Evolutionary conservation across 1,139 yeast genomes (phyloP), one percentile per base, ranked within the genome.

Genomic region (Kazachstania sp.): DNA sequence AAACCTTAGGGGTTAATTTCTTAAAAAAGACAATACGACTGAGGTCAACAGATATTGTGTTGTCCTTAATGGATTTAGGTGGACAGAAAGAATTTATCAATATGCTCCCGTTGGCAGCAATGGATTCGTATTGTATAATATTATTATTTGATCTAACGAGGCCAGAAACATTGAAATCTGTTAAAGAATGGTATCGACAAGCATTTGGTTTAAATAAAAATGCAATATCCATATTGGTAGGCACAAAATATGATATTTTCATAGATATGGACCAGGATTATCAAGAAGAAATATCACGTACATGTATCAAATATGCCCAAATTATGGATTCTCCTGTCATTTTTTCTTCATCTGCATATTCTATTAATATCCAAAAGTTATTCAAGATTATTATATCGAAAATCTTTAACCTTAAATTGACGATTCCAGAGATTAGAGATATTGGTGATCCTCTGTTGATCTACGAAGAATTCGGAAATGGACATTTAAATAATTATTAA

Each of bases 51-150:
- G 88, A 86, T 58, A 86, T 92, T 51, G 84, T 95, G 37, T 92
- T 92, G 62, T 82, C 95, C 29, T 83, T 92, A 39, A 92, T 96
- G 95, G 98, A 92, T 67, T 71, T 92, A 23, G 98, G 98, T 26
- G 98, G 98, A 0, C 96, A 90, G 58, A 78, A 88, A 50, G 97
- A 92, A 65, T 92, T 88, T 66, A 87, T 88, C 50, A 90, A 90
- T 64, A 92, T 92, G 98, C 72, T 92, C 45, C 97, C 97, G 28
- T 71, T 92, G 51, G 97, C 92, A 12, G 84, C 95, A 18, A 83
- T 86, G 55, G 97, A 90, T 54, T 95, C 97, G 1, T 95, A 88
- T 11, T 96, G 97, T 3, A 81, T 92, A 34, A 73, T 92, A 47
- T 88, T 90, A 61, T 82, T 87, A 83, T 92, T 92, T 71, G 98